Evolutionary conservation across 495 filamentous ascomycete genomes (phyloP), one percentile per base, ranked within the genome.

Genomic region (Neurospora africana): DNA sequence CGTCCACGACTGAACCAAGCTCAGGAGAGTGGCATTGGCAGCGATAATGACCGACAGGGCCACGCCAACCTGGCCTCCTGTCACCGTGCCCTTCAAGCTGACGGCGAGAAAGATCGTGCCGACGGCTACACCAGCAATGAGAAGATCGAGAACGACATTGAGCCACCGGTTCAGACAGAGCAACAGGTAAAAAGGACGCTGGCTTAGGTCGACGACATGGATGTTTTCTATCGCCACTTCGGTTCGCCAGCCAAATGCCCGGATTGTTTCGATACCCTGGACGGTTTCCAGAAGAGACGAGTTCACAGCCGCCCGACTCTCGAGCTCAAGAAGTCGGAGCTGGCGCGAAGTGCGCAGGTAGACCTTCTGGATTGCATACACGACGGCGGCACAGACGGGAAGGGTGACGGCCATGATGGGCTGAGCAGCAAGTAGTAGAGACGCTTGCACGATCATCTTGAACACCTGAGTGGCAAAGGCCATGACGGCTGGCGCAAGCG

Each of bases 291-390:
- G 80, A 68, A 91, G 89, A 58, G 86, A 84, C 0, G 87, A 85
- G 71, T 86, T 89, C 1, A 91, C 79, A 3, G 88, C 87, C 5
- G 88, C 83, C 76, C 89, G 88, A 17, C 86, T 83, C 78, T 91
- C 89, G 9, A 91, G 81, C 38, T 91, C 89, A 27, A 91, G 79
- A 58, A 89, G 82, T 40, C 89, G 87, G 6, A 91, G 78, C 74
- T 91, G 89, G 4, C 89, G 85, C 2, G 89, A 90, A 1, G 89
- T 91, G 13, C 86, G 83, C 5, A 92, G 82, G 72, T 92, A 92
- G 41, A 86, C 79, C 70, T 86, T 87, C 73, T 90, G 87, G 6
- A 91, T 82, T 19, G 85, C 37, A 71, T 86, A 90, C 6, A 89
- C 71, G 33, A 82, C 75, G 5, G 39, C 69, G 27, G 71, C 68